Evolutionary conservation across 1,284 basidiomycete genomes (phyloP), one percentile per base, ranked within the genome.

Genomic region (Sporisorium exsertum): DNA sequence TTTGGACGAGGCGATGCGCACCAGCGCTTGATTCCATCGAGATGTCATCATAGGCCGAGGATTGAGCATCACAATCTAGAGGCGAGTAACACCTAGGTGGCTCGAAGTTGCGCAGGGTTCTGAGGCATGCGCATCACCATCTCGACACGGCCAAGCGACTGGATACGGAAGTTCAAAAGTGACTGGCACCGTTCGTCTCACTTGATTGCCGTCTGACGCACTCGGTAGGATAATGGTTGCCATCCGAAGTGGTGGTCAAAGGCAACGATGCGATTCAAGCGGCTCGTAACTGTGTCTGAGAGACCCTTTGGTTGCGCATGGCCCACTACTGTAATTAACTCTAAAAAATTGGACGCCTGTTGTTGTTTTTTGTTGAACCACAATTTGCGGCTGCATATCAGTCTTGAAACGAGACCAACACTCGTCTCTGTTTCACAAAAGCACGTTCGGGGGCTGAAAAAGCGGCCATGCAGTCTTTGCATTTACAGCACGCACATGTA

Each of bases 1-100:
- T 9, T 59, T 56, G 37, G 67, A 56, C 7, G 67, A 71, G 20
- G 72, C 72, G 32, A 75, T 75, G 29, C 49, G 56, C 42, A 75
- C 67, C 40, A 75, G 27, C 1, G 66, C 72, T 22, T 74, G 50
- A n/a, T 70, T 62, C 72, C 72, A 74, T 18, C 10, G 47, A 0
- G 51, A 29, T 22, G 58, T 37, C 65, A 69, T 73, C 20, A 20
- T 46, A 5, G 10, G 13, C 5, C 27, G 18, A 32, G 58, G 12
- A 24, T 33, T 33, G 18, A 50, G 27, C n/a, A 26, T 27, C 15
- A 5, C 20, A 26, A 10, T 26, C 24, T 22, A 26, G 45, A 40
- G 16, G 37, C 37, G 9, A 40, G 37, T 16, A 18, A 47, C 46
- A 26, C 22, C 43, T 6, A 18, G 24, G 9, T 46, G 2, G 22